These are phyloP conservation scores for Ustulina deusta DNA, from an alignment of 2,329 filamentous ascomycete genomes.

Conservation along the genomic window DNA sequence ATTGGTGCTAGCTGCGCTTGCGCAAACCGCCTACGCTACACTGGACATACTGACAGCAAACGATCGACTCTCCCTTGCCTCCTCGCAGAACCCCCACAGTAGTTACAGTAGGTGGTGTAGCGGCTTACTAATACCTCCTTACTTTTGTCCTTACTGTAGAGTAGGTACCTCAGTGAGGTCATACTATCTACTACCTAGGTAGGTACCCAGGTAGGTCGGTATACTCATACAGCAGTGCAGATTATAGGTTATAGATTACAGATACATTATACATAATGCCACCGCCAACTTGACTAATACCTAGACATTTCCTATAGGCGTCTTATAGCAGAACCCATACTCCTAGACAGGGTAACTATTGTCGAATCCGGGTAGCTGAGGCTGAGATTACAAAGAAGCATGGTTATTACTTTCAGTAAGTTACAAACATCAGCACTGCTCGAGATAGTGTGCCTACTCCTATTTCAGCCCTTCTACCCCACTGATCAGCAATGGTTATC, in stretches of 20 bases:
- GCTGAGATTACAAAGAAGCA: slow-evolving; percentile 19
- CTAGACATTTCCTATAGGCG: neutral
- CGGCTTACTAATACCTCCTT: neutral
- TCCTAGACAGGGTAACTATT: slow-evolving; percentile 8
- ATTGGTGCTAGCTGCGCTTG: slow-evolving; percentile 13
- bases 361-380: neutral
- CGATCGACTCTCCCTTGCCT: slow-evolving; percentile 9
- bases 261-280: neutral
- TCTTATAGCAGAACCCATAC: neutral
- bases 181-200: neutral
- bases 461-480: slow-evolving; percentile 21
- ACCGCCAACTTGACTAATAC: neutral
- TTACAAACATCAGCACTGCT: slow-evolving; percentile 15
- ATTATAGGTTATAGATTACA: neutral
- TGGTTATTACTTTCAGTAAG: no score
- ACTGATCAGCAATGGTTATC: slow-evolving; percentile 30
- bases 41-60: slow-evolving; percentile 13
- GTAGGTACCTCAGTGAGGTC: no score
- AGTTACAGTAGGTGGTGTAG: no score
- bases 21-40: neutral
- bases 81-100: neutral
- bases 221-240: neutral
- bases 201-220: neutral
- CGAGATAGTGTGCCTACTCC: neutral
- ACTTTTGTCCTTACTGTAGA: no score